These are phyloP conservation scores for Mortierella sp. DNA, from an alignment of 371 early-diverging fungal species.

Conservation along the genomic window DNA sequence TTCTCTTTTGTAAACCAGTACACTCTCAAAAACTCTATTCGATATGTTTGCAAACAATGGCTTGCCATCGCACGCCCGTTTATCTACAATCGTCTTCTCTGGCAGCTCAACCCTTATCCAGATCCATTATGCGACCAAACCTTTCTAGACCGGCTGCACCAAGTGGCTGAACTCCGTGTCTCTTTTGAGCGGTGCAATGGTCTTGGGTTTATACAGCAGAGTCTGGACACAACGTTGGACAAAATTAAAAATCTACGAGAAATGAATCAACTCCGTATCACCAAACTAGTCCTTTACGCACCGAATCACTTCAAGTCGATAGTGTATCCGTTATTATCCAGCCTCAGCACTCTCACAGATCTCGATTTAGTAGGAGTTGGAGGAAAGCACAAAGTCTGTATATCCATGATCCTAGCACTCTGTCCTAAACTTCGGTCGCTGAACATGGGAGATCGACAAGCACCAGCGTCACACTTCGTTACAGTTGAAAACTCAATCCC, in stretches of 20 bases:
- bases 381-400: background rate
- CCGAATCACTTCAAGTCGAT: slow-evolving; percentile 4
- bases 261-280: slow-evolving; percentile 4
- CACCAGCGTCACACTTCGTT: too few relatives aligned
- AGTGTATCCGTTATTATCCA: slow-evolving; percentile 9
- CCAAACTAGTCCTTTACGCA: background rate
- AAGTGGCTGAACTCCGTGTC: too few relatives aligned
- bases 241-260: too few relatives aligned
- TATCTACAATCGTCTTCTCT: background rate
- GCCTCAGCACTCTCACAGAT: slow-evolving; percentile 7
- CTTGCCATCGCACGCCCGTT: background rate
- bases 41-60: background rate
- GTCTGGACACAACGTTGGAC: too few relatives aligned
- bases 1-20: background rate
- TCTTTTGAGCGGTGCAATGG: too few relatives aligned
- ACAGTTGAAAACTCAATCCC: background rate
- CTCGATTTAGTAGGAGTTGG: slow-evolving; percentile 1
- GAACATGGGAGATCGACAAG: background rate
- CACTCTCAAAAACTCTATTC: background rate
- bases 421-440: slow-evolving; percentile 3
- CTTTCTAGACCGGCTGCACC: too few relatives aligned
- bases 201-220: too few relatives aligned
- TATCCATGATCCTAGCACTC: slow-evolving; percentile 6
- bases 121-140: too few relatives aligned
- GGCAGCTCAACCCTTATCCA: background rate